Base-by-base conservation (phyloP, 768 basidiomycete genomes). In the Tylopilus cervinicoccineus region DNA sequence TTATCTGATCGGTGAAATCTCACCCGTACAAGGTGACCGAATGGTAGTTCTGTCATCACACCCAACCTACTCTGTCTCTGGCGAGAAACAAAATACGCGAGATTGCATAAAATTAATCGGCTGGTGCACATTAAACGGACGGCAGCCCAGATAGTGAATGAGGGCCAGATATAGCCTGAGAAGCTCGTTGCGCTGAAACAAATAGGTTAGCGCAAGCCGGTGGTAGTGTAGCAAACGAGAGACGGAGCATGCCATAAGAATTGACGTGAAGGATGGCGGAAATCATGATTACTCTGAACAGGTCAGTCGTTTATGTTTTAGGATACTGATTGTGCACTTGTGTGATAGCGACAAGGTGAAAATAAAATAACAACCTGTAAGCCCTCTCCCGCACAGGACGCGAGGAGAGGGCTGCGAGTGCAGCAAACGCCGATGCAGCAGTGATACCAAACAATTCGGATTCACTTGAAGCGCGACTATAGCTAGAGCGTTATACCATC, bases 111-210 rank as follows among this genome's bases (percentile, higher is more conserved):
- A 23, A 73, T 48, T 22, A 78, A 57, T 19, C 78, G 73, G 16
- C 69, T 23, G 7, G 69, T 28, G 22, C 80, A 76, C 38, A 80
- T 54, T 26, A 71, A 47, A 34, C 77, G 72, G 52, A 83, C 81
- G 19, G 79, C 50, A 3, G 69, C 77, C 80, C 80, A 82, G 51
- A 83, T 51, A 43, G 76, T 45, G 53, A 83, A 70, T 0, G 73
- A 64, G 4, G 79, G 78, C 74, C 76, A 81, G 24, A 79, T 56
- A 46, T 71, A 76, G 12, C 51, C 34, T 13, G 59, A 45, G 46
- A 55, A 50, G 17, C 4, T 47, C 11, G 31, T 38, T 6, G 56
- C 53, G 14, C 68, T 69, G 31, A n/a, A 17, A n/a, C 11, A 17
- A 14, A 5, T 20, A 12, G 17, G 38, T 60, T 6, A 50, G 48